Percentiles rank a stretch among this genome's conserved stretches.
These are phyloP conservation scores for Leptomonas seymouri DNA, from an alignment of 208 protist genomes.

Conservation along the genomic window DNA sequence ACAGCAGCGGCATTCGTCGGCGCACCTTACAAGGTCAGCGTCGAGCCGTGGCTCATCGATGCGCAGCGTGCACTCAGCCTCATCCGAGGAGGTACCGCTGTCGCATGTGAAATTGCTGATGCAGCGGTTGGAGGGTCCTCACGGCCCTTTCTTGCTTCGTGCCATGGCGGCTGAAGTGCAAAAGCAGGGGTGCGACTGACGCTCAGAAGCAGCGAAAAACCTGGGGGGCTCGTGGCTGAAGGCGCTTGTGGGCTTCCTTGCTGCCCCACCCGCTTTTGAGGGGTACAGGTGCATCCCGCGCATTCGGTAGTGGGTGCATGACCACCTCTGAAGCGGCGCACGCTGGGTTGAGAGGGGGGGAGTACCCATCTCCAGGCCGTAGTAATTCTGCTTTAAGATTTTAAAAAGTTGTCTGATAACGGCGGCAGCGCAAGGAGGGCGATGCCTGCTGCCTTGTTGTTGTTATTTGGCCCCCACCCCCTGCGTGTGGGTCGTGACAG, in stretches of 20 bases:
- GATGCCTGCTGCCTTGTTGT: not conserved
- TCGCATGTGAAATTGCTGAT: constrained; percentile 12
- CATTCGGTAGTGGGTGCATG: too few species aligned
- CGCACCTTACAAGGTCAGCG: constrained; percentile 14
- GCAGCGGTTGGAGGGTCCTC: constrained; percentile 19
- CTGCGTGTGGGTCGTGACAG: too few species aligned
- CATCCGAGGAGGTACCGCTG: constrained; percentile 9
- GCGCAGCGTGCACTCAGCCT: constrained; percentile 25
- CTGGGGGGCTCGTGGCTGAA: too few species aligned
- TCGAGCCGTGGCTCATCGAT: constrained; percentile 30
- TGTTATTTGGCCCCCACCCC: not conserved
- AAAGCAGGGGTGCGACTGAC: not conserved
- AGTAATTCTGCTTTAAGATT: too few species aligned
- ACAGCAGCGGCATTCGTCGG: not conserved
- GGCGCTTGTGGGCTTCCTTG: too few species aligned
- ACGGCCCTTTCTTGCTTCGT: constrained; percentile 24
- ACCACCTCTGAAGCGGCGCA: too few species aligned
- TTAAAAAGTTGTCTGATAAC: too few species aligned
- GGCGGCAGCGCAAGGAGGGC: too few species aligned
- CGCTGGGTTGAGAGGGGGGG: too few species aligned
- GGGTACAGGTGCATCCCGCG: too few species aligned
- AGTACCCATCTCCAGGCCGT: too few species aligned
- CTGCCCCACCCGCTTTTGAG: too few species aligned
- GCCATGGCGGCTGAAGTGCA: constrained; percentile 6
- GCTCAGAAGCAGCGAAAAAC: not conserved